Conservation (phyloP, 495 filamentous ascomycete genomes). For the Neurospora sp. region DNA sequence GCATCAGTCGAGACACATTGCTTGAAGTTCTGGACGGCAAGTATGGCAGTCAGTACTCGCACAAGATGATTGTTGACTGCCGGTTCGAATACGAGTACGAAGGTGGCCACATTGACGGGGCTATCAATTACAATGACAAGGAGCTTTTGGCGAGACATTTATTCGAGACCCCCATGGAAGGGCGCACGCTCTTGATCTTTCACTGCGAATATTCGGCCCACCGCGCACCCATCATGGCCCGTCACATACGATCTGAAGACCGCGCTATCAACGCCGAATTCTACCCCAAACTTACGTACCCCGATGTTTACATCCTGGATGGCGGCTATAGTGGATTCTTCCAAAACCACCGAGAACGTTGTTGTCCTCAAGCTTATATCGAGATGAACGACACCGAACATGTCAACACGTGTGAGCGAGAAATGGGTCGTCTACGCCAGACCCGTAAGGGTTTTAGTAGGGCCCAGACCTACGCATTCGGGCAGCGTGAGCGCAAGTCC, state of each 20-base stretch:
- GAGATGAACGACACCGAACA: constrained; percentile 90
- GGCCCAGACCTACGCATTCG: constrained; percentile 91
- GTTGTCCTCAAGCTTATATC: constrained; percentile 89
- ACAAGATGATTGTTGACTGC: constrained; percentile 83
- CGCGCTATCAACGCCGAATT: constrained; percentile 67
- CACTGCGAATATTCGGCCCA: constrained; percentile 99
- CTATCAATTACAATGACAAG: constrained; percentile 93
- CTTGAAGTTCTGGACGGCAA: constrained; percentile 79
- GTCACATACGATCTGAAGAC: constrained; percentile 78
- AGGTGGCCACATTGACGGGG: constrained; percentile 87
- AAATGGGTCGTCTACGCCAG: constrained; percentile 72
- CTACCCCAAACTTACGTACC: constrained; percentile 84
- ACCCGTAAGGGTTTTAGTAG: constrained; percentile 74
- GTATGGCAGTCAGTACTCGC: constrained; percentile 61
- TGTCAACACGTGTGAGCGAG: constrained; percentile 81
- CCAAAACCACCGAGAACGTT: constrained; percentile 59
- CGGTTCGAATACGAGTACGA: constrained; percentile 98
- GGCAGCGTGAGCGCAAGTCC: constrained; percentile 42
- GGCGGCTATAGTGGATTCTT: constrained; percentile 96
- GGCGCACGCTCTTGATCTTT: constrained; percentile 73
- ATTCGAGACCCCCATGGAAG: constrained; percentile 53
- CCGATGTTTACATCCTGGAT: constrained; percentile 93
- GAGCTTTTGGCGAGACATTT: constrained; percentile 69
- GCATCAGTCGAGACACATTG: constrained; percentile 72
- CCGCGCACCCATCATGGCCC: constrained; percentile 93